Conservation (phyloP, 2,329 filamentous ascomycete genomes). For the Paecilomyces variotii region DNA sequence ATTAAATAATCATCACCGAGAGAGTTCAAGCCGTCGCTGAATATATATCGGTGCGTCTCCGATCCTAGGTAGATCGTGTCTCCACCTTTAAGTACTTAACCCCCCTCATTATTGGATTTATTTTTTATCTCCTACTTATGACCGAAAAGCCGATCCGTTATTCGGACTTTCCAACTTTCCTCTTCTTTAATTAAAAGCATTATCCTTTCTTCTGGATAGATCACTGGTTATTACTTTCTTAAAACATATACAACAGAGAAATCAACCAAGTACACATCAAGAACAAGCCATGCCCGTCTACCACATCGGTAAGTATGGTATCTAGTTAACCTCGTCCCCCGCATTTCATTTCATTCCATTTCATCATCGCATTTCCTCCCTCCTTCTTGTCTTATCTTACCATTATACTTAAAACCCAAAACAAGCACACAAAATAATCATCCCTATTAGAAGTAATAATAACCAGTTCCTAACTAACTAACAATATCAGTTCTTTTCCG, state of each 20-base stretch:
- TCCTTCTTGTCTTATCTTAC: too few species aligned
- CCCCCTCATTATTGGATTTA: background rate
- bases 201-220: background rate
- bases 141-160: background rate
- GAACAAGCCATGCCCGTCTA: conserved; percentile 30
- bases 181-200: background rate
- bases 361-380: background rate
- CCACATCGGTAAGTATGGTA: conserved; percentile 26
- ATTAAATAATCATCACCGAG: background rate
- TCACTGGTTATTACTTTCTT: background rate
- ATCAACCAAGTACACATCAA: background rate
- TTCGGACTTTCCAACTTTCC: background rate
- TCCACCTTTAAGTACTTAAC: background rate
- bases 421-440: too few species aligned
- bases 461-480: background rate
- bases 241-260: background rate
- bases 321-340: background rate
- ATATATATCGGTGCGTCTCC: background rate
- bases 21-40: background rate
- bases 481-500: conserved; percentile 32
- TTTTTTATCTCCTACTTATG: background rate
- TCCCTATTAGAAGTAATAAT: background rate
- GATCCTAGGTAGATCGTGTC: background rate
- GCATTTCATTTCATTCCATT: background rate
- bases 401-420: too few species aligned